A percentile compares a stretch with the other conserved stretches of the same genome.
These are phyloP conservation scores for Toxoplasma gondii DNA, from an alignment of 169 alveolate genomes.

Conservation along the genomic window DNA sequence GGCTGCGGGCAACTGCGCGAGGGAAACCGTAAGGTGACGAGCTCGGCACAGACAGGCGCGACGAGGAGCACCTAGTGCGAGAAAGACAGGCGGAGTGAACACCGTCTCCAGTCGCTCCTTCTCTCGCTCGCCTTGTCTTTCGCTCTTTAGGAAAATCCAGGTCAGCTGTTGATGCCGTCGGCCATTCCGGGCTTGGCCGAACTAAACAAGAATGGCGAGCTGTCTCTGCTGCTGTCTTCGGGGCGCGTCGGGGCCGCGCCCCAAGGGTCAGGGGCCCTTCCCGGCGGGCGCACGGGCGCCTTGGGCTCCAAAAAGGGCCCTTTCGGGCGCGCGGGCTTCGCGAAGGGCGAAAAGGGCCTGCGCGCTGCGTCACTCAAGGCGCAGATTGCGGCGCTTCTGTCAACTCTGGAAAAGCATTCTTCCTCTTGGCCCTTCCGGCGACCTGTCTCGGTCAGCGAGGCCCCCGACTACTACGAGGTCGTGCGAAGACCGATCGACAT, in stretches of 20 bases:
- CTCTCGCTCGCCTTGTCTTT: neutral
- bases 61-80: no score
- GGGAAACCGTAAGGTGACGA: no score
- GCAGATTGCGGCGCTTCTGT: constrained; percentile 83
- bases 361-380: constrained; percentile 77
- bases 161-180: constrained; percentile 74
- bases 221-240: neutral
- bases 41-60: no score
- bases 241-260: neutral
- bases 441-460: constrained; percentile 96
- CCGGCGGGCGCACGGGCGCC: neutral
- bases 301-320: neutral
- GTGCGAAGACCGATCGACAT: constrained; percentile 96
- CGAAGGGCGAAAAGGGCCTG: neutral
- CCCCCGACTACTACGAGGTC: constrained; percentile 97
- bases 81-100: no score
- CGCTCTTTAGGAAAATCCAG: constrained; percentile 60
- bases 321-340: constrained; percentile 36
- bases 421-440: constrained; percentile 95
- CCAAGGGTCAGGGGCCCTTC: neutral
- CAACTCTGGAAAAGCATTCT: constrained; percentile 83
- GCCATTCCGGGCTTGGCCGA: constrained; percentile 93
- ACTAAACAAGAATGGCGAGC: constrained; percentile 91
- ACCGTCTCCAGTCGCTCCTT: neutral
- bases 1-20: no score